Evolutionary conservation across 768 basidiomycete genomes (phyloP).

Genomic region (Rhodotorula sphaerocarpa): DNA sequence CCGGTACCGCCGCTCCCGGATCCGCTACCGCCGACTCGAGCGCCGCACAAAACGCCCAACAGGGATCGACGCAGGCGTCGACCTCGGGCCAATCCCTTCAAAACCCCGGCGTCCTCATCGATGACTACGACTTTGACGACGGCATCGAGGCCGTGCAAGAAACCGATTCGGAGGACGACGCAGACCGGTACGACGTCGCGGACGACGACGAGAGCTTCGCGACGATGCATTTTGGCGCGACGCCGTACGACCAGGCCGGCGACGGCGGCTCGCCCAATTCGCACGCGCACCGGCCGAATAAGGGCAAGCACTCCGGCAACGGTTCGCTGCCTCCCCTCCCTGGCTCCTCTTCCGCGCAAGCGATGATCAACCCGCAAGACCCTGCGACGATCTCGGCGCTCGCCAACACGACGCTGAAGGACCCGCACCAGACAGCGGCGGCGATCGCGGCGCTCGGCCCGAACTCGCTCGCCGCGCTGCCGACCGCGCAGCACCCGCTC

Average conservation of each 20-base stretch:
- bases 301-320: neutral
- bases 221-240: neutral
- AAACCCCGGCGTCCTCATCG: neutral
- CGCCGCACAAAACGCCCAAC: too few species aligned
- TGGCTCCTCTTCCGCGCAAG: slow-evolving; percentile 7
- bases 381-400: slow-evolving; percentile 45
- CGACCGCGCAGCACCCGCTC: slow-evolving; percentile 48
- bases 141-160: slow-evolving; percentile 16
- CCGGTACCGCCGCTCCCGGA: too few species aligned
- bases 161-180: slow-evolving; percentile 6
- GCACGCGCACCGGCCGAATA: neutral
- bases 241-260: neutral
- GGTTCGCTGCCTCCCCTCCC: neutral
- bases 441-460: slow-evolving; percentile 24
- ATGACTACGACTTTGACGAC: neutral
- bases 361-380: slow-evolving; percentile 43
- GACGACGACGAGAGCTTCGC: slow-evolving; percentile 10
- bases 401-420: slow-evolving; percentile 41
- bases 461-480: slow-evolving; percentile 26
- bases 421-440: slow-evolving; percentile 23
- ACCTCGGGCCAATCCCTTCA: neutral
- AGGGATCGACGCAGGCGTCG: neutral
- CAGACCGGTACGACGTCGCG: neutral
- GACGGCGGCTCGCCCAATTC: neutral
- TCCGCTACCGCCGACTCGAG: too few species aligned